Base-by-base conservation (phyloP, 805 yeast genomes). In the Brettanomyces sp. region DNA sequence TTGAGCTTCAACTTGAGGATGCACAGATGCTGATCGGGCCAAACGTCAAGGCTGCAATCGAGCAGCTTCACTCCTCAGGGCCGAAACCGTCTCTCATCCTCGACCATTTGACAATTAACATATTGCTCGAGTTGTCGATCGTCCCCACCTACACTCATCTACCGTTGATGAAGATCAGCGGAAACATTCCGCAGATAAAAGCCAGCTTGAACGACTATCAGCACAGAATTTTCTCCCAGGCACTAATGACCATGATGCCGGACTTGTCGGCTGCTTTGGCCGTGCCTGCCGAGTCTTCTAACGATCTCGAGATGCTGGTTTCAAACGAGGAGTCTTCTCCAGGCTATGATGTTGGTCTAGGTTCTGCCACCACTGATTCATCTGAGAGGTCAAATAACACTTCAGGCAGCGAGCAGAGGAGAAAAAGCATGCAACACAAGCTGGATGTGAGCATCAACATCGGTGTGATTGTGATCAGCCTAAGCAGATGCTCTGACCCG, bases 11-110 rank as follows among this genome's bases (percentile, higher is more conserved):
- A 46, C 68, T 93, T 4, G 83, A 85, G 47, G 93, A 91, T 60
- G 89, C 97, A 0, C 96, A 91, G 59, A 76, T 91, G 33, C 67
- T 93, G 45, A 81, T 93, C 41, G 99, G 97, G 0, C 82, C 95
- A 0, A 77, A 80, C 49, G 82, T 89, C 45, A 77, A 82, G 53
- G 76, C 85, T 0, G 84, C 96, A 0, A 79, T 90, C 67, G 78
- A 76, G 42, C 87, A 85, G 53, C 63, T 89, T 14, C 85, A 82
- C 51, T 64, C 66, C 4, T 66, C 63, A 24, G 64, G 61, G 3
- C 64, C 60, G 4, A 72, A 72, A 49, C 70, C 78, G 0, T 76
- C 84, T 3, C 71, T 80, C 48, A 79, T 93, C 46, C 69, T 93
- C 46, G 95, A 87, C 53, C 81, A 82, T 45, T 72, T 90, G 53